Evolutionary conservation across 305 asterid species (phyloP).

Genomic region (Plantago coronopus): DNA sequence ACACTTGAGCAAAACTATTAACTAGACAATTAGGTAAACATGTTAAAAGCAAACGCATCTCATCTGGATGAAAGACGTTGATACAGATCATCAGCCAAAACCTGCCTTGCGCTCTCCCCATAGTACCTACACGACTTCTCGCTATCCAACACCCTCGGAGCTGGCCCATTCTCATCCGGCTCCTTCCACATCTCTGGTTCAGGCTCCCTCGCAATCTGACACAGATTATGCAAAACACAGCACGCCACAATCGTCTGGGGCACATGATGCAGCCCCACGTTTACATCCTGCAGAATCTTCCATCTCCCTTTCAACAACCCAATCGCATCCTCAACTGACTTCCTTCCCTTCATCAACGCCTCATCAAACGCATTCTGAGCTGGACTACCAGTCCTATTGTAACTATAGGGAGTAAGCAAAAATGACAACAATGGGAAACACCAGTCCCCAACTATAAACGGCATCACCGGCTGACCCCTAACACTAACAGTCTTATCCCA

Average conservation of each 20-base stretch:
- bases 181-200: slow-evolving; percentile 97
- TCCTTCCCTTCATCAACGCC: slow-evolving; percentile 72
- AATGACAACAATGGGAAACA: slow-evolving; percentile 82
- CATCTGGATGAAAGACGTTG: slow-evolving; percentile 87
- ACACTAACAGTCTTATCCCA: slow-evolving; percentile 82
- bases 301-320: slow-evolving; percentile 95
- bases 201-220: slow-evolving; percentile 96
- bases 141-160: slow-evolving; percentile 72
- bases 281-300: slow-evolving; percentile 88
- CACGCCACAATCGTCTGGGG: slow-evolving; percentile 97
- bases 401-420: slow-evolving; percentile 71
- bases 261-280: slow-evolving; percentile 83
- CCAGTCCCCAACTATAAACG: slow-evolving; percentile 88
- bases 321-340: slow-evolving; percentile 79
- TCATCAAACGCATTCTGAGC: slow-evolving; percentile 86
- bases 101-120: slow-evolving; percentile 81
- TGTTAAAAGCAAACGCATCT: too few species aligned
- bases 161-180: slow-evolving; percentile 83
- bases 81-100: slow-evolving; percentile 85
- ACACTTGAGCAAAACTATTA: too few species aligned
- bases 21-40: too few species aligned
- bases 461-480: slow-evolving; percentile 83
- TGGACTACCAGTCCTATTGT: slow-evolving; percentile 65
- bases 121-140: slow-evolving; percentile 71
- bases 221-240: slow-evolving; percentile 91